phyloP scores from a whole-genome alignment of 2,329 filamentous ascomycete genomes.

The Ramularia endophylla region DNA sequence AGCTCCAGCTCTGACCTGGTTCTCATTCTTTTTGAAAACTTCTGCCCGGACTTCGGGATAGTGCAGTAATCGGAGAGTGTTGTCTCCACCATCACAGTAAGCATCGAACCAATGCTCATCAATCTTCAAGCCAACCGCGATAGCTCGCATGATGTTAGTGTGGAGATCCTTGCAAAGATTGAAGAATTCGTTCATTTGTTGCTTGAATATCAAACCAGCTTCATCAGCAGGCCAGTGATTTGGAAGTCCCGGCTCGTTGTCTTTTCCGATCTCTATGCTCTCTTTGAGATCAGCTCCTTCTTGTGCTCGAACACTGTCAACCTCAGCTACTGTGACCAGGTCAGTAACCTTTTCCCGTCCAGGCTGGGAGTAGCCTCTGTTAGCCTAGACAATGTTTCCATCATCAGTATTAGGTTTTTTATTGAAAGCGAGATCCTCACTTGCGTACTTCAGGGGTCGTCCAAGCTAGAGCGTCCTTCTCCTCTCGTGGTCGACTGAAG shows the following conservation, averaged over 20 bases:
- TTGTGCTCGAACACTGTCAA: constrained; percentile 50
- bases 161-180: constrained; percentile 67
- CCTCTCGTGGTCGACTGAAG: constrained; percentile 56
- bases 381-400: constrained; percentile 34
- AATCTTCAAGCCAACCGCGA: constrained; percentile 56
- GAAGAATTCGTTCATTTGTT: constrained; percentile 68
- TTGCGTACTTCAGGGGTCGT: constrained; percentile 35
- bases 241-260: constrained; percentile 55
- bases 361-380: constrained; percentile 42
- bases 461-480: constrained; percentile 65
- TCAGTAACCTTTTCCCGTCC: constrained; percentile 64
- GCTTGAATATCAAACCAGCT: constrained; percentile 63
- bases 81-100: constrained; percentile 66
- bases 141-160: constrained; percentile 60
- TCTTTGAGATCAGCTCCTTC: constrained; percentile 51
- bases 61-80: constrained; percentile 48
- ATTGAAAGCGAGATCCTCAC: not conserved
- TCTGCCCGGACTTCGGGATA: constrained; percentile 52
- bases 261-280: constrained; percentile 55
- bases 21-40: constrained; percentile 46
- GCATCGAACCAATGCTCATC: constrained; percentile 73
- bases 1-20: constrained; percentile 61
- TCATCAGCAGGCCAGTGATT: constrained; percentile 67
- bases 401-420: too few species aligned
- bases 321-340: constrained; percentile 47